Evolutionary conservation across 495 filamentous ascomycete genomes (phyloP), one percentile per base, ranked within the genome.

Genomic region (Melanomma pulvis-pyrius): DNA sequence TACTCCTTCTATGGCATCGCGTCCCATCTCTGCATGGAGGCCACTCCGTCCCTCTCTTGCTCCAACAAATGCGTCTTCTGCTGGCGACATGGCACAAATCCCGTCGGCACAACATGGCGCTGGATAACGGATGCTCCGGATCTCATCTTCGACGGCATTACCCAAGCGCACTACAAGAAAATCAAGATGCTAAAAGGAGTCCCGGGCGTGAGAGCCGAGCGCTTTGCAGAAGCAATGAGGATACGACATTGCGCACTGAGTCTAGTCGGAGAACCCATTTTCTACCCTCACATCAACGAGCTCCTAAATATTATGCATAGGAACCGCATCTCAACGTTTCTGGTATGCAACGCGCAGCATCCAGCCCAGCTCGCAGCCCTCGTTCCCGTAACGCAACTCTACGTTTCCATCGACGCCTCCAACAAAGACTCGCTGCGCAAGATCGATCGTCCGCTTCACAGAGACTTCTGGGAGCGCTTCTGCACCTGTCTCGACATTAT

Each of bases 51-150:
- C 1, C 84, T 98, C 19, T 96, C 91, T 17, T 98, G 93, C 82
- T 92, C 89, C 70, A 98, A 98, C 77, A 98, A 98, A 75, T 98
- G 93, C 78, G 90, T 98, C 73, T 98, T 98, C 79, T 98, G 93
- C 82, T 98, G 93, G 93, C 88, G 93, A 13, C 93, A 97, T 73
- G 93, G 93, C 47, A 98, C 93, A 0, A 98, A 98, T 76, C 93
- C 93, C 0, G 93, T 98, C 17, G 92, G 93, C 28, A 98, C 93
- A 1, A 93, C 87, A 5, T 98, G 93, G 93, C 87, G 93, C 50
- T 98, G 93, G 93, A 86, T 92, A 59, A 90, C 97, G 50, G 93
- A 98, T 74, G 87, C 90, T 0, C 92, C 93, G 0, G 88, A 96
- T 25, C 75, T 90, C 67, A 96, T 98, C 69, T 96, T 97, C 73